Base-by-base conservation (phyloP, 2,329 filamentous ascomycete species). In the Didymella exigua region DNA sequence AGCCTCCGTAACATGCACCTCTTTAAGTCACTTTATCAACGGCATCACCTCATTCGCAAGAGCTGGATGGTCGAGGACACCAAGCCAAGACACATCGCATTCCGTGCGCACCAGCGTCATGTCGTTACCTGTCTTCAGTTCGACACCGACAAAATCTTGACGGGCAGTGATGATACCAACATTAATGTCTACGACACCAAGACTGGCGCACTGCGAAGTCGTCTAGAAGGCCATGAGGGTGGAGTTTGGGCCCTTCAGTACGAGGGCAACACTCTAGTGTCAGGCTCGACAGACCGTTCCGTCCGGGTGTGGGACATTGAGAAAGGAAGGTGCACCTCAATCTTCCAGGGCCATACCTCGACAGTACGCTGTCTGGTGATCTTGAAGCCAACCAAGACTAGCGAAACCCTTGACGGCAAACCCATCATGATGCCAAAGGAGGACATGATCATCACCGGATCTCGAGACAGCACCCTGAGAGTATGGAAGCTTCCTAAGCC, bases 231-330 rank as follows among this genome's bases (percentile, higher is more conserved):
- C 2, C 95, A 99, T 65, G 95, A 99, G 75, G 95, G 95, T 29
- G 95, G 95, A 40, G 95, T 99, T 1, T 99, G 95, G 95, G 95
- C 95, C 26, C 78, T 99, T 48, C 93, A 98, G 74, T 99, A 98
- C 71, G 89, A 97, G 71, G 93, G 93, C 45, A 97, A 98, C 71
- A 91, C 90, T 14, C 79, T 99, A 18, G 95, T 99, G 2, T 99
- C 95, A 14, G 95, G 95, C 2, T 97, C 93, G 6, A 99, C 95
- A 0, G 95, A 99, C 76, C 84, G 95, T 41, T 96, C 95, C 10
- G 95, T 99, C n/a, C 87, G 95, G n/a, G 93, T 99, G 0, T 99
- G 95, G 95, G 93, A 99, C 72, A 97, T 99, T 60, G 91, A 96
- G 70, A 89, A 89, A 66, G 95, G 93, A 0, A 85, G 90, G 40